A percentile compares a stretch with the other conserved stretches of the same genome.
These are phyloP conservation scores for Golubevia pallescens DNA, from an alignment of 1,284 basidiomycete genomes.

Conservation along the genomic window DNA sequence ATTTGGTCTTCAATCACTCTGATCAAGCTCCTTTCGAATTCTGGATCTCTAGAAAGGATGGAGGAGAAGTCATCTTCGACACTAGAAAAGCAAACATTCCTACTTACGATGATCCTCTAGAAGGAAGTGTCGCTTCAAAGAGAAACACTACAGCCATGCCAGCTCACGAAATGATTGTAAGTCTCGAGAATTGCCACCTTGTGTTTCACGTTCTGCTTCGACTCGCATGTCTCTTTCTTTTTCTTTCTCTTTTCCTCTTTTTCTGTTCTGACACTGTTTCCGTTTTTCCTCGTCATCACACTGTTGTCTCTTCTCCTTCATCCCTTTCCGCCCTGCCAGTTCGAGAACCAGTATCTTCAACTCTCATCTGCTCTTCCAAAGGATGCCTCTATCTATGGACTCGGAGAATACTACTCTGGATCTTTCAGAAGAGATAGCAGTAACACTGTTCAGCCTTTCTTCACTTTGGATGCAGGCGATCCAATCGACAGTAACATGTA, in stretches of 20 bases:
- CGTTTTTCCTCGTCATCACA: too few relatives aligned
- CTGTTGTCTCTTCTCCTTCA: too few relatives aligned
- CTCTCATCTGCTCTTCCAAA: constrained; percentile 39
- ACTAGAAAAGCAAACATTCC: constrained; percentile 67
- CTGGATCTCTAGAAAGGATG: constrained; percentile 73
- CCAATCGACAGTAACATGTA: constrained; percentile 47
- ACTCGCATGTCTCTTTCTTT: constrained; percentile 66
- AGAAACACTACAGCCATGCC: constrained; percentile 47
- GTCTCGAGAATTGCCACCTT: too few relatives aligned
- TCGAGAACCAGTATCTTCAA: constrained; percentile 80
- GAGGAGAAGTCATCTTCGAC: constrained; percentile 74
- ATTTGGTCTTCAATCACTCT: constrained; percentile 72
- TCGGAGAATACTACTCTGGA: constrained; percentile 36
- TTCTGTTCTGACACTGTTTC: too few relatives aligned
- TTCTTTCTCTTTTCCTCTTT: too few relatives aligned
- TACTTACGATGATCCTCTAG: constrained; percentile 28
- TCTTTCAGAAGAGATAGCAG: constrained; percentile 31
- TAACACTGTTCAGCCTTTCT: constrained; percentile 43
- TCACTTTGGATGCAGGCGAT: constrained; percentile 44
- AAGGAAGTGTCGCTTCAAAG: constrained; percentile 18
- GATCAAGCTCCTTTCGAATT: constrained; percentile 74
- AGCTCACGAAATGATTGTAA: constrained; percentile 25
- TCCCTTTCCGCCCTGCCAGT: too few relatives aligned
- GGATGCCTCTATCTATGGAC: constrained; percentile 40
- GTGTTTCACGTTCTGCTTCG: too few relatives aligned